Base-by-base conservation (phyloP, 202 grass and related monocot species). In the Digitaria exilis region DNA sequence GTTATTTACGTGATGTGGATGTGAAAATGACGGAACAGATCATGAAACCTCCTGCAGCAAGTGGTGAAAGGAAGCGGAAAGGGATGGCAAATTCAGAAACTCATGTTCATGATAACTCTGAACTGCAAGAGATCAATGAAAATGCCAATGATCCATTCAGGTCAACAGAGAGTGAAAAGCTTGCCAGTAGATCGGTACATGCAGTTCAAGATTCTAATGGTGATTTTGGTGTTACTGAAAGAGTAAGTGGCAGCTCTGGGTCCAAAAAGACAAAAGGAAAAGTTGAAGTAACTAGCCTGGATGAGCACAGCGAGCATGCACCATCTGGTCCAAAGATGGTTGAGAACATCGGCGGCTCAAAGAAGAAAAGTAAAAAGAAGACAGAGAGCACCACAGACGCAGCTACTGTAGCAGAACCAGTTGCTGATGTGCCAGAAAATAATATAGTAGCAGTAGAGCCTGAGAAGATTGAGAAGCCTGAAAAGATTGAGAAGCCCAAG, bases 341-440 rank as follows among this genome's bases (percentile, higher is more conserved):
- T 4, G 87, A 91, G 9, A 89, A 82, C 84, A 84, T 35, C 5
- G 41, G 70, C 80, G 82, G 85, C 63, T 84, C 76, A n/a, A 96
- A 94, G 87, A 99, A 99, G 89, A 97, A 97, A 81, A 80, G 89
- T 34, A 99, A 96, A 89, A 99, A 79, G 89, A 99, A 92, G 84
- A 28, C 39, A 30, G 91, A 89, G 84, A 66, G 55, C 10, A 82
- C 69, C 69, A 62, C 49, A 52, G 86, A 88, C 41, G 68, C 51
- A 63, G 41, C 55, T 84, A 37, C 66, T 78, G 43, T 90, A 75
- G 78, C 79, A 39, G 78, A 88, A 71, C 67, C 87, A 64, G 86
- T 87, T 81, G 62, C 64, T 54, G 76, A 63, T 19, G 51, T 85
- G 51, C 79, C 81, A 21, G 89, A 91, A 85, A 84, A 80, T 75